phyloP scores from a whole-genome alignment of 176 grass and related monocot species.

The Aegilops bicornis region DNA sequence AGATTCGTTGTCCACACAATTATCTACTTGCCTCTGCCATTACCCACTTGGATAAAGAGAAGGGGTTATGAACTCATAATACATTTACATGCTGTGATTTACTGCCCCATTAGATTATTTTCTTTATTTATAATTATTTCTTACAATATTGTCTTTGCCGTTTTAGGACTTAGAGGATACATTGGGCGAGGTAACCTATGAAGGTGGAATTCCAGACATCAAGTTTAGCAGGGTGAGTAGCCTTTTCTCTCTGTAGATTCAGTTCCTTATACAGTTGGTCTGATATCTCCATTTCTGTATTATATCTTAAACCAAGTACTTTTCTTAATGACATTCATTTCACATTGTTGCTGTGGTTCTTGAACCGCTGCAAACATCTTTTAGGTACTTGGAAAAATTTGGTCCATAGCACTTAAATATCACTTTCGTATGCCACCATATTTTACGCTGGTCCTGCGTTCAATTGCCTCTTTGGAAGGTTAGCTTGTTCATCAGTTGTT shows the following conservation, averaged over 20 bases:
- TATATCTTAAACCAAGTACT: slow-evolving; percentile 13
- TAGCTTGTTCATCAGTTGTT: slow-evolving; percentile 31
- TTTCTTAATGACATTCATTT: slow-evolving; percentile 21
- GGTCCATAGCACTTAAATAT: slow-evolving; percentile 84
- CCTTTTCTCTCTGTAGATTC: slow-evolving; percentile 27
- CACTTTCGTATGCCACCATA: slow-evolving; percentile 96
- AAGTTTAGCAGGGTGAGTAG: slow-evolving; percentile 84
- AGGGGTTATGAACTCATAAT: slow-evolving; percentile 7
- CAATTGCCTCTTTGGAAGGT: slow-evolving; percentile 93
- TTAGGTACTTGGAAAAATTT: slow-evolving; percentile 92
- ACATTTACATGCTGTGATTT: not conserved
- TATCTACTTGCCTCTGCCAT: not conserved
- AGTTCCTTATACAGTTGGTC: not conserved
- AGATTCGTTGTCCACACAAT: not conserved
- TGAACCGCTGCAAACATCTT: slow-evolving; percentile 37
- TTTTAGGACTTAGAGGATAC: slow-evolving; percentile 89
- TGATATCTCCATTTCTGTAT: slow-evolving; percentile 15
- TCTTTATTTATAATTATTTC: slow-evolving; percentile 6
- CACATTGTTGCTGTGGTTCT: slow-evolving; percentile 22
- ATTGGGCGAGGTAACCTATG: slow-evolving; percentile 72
- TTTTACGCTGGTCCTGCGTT: slow-evolving; percentile 85
- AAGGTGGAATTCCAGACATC: slow-evolving; percentile 87
- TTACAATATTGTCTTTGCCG: slow-evolving; percentile 5
- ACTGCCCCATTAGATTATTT: not conserved
- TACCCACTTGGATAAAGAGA: not conserved